These are phyloP conservation scores for Pythium vanterpoolii DNA, from an alignment of 352 stramenopile genomes.

Conservation along the genomic window DNA sequence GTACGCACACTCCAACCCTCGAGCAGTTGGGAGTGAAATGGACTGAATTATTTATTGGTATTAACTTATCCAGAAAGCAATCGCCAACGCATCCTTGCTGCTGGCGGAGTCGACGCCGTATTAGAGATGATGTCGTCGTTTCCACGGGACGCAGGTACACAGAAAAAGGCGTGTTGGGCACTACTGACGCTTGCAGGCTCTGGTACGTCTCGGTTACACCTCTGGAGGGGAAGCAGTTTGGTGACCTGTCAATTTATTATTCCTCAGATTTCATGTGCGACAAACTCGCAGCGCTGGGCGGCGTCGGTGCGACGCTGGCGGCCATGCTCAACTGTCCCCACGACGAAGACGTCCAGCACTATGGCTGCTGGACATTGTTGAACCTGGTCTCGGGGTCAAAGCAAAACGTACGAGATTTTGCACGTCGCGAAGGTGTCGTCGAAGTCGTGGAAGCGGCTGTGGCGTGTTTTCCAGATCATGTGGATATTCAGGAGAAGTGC, in stretches of 20 bases:
- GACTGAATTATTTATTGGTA: background rate
- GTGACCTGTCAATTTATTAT: background rate
- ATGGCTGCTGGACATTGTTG: constrained; percentile 64
- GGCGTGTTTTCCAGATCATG: constrained; percentile 76
- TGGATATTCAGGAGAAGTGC: constrained; percentile 75
- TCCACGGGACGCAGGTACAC: constrained; percentile 56
- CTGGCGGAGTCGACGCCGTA: constrained; percentile 74
- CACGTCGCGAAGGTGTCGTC: constrained; percentile 58
- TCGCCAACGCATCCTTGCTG: constrained; percentile 62
- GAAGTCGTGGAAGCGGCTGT: constrained; percentile 81
- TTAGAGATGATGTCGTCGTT: constrained; percentile 85
- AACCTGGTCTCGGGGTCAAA: constrained; percentile 59
- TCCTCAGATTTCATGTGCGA: constrained; percentile 62
- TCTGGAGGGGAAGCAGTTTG: background rate
- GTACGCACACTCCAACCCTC: no score
- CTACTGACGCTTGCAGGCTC: constrained; percentile 79
- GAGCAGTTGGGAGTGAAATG: background rate
- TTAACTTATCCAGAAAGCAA: constrained; percentile 68
- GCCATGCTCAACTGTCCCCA: constrained; percentile 72
- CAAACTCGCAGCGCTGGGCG: constrained; percentile 51
- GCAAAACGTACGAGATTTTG: constrained; percentile 53
- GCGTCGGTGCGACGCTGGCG: constrained; percentile 62
- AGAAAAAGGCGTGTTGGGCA: constrained; percentile 83
- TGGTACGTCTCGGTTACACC: constrained; percentile 27
- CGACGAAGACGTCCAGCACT: constrained; percentile 59